Conservation (phyloP, 163 green algal species). For the Prototheca wickerhamii region DNA sequence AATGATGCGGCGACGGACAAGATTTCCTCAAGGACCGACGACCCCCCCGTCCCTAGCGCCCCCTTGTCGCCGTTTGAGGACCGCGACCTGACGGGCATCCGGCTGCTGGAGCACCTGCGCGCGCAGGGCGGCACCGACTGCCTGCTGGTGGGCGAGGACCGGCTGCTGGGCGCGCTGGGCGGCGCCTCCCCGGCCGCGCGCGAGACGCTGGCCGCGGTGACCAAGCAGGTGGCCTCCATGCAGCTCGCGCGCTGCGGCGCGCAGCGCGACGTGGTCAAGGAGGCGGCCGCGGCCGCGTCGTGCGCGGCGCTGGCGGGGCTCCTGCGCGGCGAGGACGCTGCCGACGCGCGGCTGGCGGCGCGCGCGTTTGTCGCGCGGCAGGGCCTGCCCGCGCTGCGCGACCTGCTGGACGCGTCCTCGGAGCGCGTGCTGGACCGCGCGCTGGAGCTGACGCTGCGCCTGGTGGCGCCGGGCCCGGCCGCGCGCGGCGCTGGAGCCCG, state of each 20-base stretch:
- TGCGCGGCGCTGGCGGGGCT: constrained; percentile 10
- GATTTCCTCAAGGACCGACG: not conserved
- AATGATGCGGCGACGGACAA: not conserved
- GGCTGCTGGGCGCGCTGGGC: no score
- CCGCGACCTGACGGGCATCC: not conserved
- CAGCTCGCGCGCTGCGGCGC: constrained; percentile 19
- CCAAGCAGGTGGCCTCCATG: constrained; percentile 47
- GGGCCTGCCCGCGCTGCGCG: constrained; percentile 32
- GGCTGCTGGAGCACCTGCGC: not conserved
- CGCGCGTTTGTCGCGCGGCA: constrained; percentile 30
- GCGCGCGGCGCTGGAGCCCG: constrained; percentile 50
- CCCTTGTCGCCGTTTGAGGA: not conserved
- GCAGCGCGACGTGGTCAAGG: constrained; percentile 16
- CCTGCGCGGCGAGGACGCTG: constrained; percentile 4
- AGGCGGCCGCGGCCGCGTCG: constrained; percentile 30
- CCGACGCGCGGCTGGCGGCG: constrained; percentile 2
- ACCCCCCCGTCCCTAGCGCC: not conserved
- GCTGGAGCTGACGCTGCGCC: constrained; percentile 28
- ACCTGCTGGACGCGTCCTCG: constrained; percentile 41
- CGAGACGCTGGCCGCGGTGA: constrained; percentile 23
- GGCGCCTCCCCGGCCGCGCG: not conserved
- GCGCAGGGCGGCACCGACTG: constrained; percentile 1
- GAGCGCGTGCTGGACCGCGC: constrained; percentile 10
- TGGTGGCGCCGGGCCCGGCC: constrained; percentile 25
- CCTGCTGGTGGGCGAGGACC: constrained; percentile 7